Conservation (phyloP, 768 basidiomycete species). For the Russula sp. region DNA sequence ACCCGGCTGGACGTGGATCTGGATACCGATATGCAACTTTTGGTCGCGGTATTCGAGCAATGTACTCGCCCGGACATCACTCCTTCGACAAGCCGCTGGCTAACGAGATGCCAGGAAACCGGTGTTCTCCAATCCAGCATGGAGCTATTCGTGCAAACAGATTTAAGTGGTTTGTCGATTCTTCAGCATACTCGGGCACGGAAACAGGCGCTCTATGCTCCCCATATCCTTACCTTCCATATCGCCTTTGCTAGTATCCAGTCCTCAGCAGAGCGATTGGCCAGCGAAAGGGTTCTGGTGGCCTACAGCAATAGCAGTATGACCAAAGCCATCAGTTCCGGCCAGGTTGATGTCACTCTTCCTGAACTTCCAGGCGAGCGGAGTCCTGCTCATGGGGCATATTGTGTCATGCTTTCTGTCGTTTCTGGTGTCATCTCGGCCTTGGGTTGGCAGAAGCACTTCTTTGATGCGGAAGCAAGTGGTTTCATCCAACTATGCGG, state of each 20-base stretch:
- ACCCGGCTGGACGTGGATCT: constrained; percentile 52
- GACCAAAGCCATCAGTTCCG: constrained; percentile 66
- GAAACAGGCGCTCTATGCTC: constrained; percentile 63
- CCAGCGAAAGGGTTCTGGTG: constrained; percentile 70
- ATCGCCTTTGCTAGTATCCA: constrained; percentile 73
- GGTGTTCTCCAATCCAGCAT: constrained; percentile 71
- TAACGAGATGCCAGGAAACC: constrained; percentile 71
- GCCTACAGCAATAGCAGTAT: constrained; percentile 83
- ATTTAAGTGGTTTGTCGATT: constrained; percentile 65
- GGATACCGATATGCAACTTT: constrained; percentile 73
- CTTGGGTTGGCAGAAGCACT: constrained; percentile 59
- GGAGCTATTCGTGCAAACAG: constrained; percentile 59
- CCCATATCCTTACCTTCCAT: constrained; percentile 79
- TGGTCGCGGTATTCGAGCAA: constrained; percentile 79
- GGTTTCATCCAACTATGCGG: constrained; percentile 82
- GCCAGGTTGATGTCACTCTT: constrained; percentile 57
- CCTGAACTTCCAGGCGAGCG: constrained; percentile 68
- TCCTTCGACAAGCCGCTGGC: constrained; percentile 66
- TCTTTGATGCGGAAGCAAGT: constrained; percentile 77
- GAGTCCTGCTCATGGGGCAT: constrained; percentile 71
- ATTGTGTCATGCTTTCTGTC: constrained; percentile 79
- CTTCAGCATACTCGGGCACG: constrained; percentile 52
- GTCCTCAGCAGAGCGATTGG: constrained; percentile 75
- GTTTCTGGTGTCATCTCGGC: constrained; percentile 63
- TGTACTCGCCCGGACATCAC: constrained; percentile 63